Evolutionary conservation across 176 grass and related monocot genomes (phyloP).

Genomic region (Cenchrus americanus): DNA sequence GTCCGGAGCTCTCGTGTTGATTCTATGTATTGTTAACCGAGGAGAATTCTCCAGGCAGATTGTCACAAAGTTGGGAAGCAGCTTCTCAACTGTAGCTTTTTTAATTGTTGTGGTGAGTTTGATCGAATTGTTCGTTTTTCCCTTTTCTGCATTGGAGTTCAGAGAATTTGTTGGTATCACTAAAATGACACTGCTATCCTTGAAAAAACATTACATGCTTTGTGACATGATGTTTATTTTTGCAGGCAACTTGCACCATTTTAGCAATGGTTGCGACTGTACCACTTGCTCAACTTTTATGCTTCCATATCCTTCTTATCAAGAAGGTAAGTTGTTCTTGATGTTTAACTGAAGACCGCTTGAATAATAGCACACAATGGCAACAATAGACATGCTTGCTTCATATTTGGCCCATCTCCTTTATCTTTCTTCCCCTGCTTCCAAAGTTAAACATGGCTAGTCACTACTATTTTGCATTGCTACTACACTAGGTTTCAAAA

Average conservation of each 20-base stretch:
- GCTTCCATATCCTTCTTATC: conserved; percentile 96
- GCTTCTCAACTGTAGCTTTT: conserved; percentile 88
- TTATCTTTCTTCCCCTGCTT: background rate
- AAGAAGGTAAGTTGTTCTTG: conserved; percentile 74
- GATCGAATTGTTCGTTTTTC: background rate
- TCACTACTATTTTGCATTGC: conserved; percentile 11
- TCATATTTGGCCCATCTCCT: background rate
- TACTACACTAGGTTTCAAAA: background rate
- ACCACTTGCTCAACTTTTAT: conserved; percentile 90
- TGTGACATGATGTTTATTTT: conserved; percentile 34
- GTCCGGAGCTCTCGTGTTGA: conserved; percentile 73
- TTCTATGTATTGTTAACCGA: conserved; percentile 83
- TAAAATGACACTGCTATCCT: background rate
- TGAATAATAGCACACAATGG: conserved; percentile 14
- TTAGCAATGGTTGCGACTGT: conserved; percentile 92
- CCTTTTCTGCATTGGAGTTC: conserved; percentile 11
- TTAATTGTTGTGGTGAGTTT: conserved; percentile 93
- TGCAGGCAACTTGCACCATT: conserved; percentile 83
- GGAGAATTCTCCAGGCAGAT: conserved; percentile 79
- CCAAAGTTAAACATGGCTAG: background rate
- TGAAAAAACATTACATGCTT: background rate
- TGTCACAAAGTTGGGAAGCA: conserved; percentile 89
- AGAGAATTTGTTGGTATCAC: background rate
- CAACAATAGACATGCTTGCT: background rate
- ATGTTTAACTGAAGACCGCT: background rate